Base-by-base conservation (phyloP, 2,329 filamentous ascomycete species). In the Ophiocordyceps camponoti-saundersi region DNA sequence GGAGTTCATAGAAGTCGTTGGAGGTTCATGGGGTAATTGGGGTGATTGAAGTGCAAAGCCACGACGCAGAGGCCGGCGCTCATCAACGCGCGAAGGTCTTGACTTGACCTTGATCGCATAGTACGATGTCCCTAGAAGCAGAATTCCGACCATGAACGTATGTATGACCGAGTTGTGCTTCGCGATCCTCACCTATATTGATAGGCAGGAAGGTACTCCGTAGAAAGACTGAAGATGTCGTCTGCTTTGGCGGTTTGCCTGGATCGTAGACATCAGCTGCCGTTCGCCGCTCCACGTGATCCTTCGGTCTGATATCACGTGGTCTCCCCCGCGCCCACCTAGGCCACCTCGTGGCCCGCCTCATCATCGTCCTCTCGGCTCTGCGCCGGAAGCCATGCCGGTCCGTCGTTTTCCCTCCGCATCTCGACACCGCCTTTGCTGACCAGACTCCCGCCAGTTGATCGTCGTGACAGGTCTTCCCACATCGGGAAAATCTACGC, bases 401-500 rank as follows among this genome's bases (percentile, higher is more conserved):
- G 48, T 48, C 13, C 18, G 21, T 40, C 45, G 22, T 20, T 20
- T 8, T 30, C 42, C n/a, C 30, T 12, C 20, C 8, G 15, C 20
- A n/a, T n/a, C 20, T 30, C 23, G 10, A 23, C 26, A 3, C 15
- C 45, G 15, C 40, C 40, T 23, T 23, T 26, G 11, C 20, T 42
- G 23, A 21, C 18, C 16, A 20, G 26, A 18, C 3, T 6, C 8
- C 16, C 6, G 12, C 13, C 50, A 84, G 80, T 69, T 84, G 53
- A 78, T 83, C 56, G 78, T 82, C 54, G 61, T 84, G 49, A 77
- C 78, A 46, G 80, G 80, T 51, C 70, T 80, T 53, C 80, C 80
- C 47, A 79, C 77, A 52, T 82, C 79, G 29, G 80, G 80, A 60
- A 84, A 84, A 64, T 78, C 77, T 32, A 76, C 75, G 20, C 76